Base-by-base conservation (phyloP, 2,329 filamentous ascomycete species). In the Paraphaeosphaeria sporulosa region DNA sequence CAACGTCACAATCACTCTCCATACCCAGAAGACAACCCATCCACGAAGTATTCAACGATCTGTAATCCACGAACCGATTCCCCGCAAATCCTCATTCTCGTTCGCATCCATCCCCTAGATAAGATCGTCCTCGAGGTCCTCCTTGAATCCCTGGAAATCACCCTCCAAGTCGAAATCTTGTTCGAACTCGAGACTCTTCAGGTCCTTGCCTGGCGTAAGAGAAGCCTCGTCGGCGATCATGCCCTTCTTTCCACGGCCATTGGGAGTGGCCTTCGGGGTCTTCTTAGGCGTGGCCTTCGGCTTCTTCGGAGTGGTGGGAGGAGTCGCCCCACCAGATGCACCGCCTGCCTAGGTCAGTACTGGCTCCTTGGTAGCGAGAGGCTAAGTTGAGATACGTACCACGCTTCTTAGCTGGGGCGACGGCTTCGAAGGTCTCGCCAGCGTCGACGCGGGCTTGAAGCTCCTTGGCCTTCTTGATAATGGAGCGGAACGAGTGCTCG, bases 401-500 rank as follows among this genome's bases (percentile, higher is more conserved):
- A 42, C 72, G 68, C 63, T 74, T 74, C 48, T 55, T 62, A 13
- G 27, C 15, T 1, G 71, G 63, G 10, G 19, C n/a, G 8, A 75
- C 70, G 0, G 72, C 38, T 17, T 51, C 27, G 47, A 76, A 75
- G 1, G 47, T 36, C 49, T 75, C 72, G 44, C 69, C 73, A 1
- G 42, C 30, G 2, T 71, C 69, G 4, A 65, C 46, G 13, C 70
- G 70, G n/a, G 55, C 55, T 57, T 72, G 74, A 17, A 76, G 61
- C 30, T 75, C 72, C 56, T 68, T 71, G 40, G 72, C 68, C 51
- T 67, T 71, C 42, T 67, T 57, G 0, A 60, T 34, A 19, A 75
- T 57, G 1, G 65, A 36, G 42, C 71, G 70, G 50, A 76, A 71
- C 19, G 68, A 57, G 43, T 76, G 72, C 53, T 75, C 47, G 40